Percentiles rank a stretch among this genome's conserved stretches.
Conservation (phyloP, 2,329 filamentous ascomycete species). For the Bisporella sp. region DNA sequence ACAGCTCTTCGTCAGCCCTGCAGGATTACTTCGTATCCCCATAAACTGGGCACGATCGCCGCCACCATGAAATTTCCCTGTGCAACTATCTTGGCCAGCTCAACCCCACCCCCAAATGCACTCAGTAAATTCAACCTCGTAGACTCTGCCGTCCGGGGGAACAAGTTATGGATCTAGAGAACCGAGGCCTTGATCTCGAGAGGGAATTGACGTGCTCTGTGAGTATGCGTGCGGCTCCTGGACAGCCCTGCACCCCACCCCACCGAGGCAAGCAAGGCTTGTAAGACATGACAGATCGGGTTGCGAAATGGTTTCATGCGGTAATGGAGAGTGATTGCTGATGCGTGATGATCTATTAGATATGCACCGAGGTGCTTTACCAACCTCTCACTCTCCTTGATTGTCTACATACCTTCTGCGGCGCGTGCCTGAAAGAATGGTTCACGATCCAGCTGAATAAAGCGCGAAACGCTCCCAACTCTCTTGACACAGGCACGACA, state of each 20-base stretch:
- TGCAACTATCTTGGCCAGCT: too few relatives aligned
- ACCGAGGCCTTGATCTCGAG: slow-evolving; percentile 64
- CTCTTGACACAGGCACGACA: slow-evolving; percentile 15
- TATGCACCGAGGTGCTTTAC: slow-evolving; percentile 92
- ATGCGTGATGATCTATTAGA: slow-evolving; percentile 44
- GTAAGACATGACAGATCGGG: slow-evolving; percentile 9
- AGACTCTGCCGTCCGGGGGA: too few relatives aligned
- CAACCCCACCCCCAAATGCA: too few relatives aligned
- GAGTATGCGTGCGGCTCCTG: slow-evolving; percentile 33
- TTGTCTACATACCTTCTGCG: slow-evolving; percentile 94
- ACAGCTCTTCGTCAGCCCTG: too few relatives aligned
- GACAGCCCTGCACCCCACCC: background rate
- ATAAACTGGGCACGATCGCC: too few relatives aligned
- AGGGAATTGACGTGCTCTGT: slow-evolving; percentile 94
- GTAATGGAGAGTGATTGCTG: background rate
- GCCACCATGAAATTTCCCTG: too few relatives aligned
- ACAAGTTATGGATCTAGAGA: slow-evolving; percentile 42
- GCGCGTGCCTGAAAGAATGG: slow-evolving; percentile 93
- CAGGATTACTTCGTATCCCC: too few relatives aligned
- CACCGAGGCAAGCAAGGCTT: slow-evolving; percentile 1
- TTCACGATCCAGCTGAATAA: slow-evolving; percentile 62
- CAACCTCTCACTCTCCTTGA: slow-evolving; percentile 87
- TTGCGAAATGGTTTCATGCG: background rate
- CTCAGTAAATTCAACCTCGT: too few relatives aligned
- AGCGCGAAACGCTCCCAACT: slow-evolving; percentile 17